These are phyloP conservation scores for Camelina laxa DNA, from an alignment of 345 rosid genomes.

Conservation along the genomic window DNA sequence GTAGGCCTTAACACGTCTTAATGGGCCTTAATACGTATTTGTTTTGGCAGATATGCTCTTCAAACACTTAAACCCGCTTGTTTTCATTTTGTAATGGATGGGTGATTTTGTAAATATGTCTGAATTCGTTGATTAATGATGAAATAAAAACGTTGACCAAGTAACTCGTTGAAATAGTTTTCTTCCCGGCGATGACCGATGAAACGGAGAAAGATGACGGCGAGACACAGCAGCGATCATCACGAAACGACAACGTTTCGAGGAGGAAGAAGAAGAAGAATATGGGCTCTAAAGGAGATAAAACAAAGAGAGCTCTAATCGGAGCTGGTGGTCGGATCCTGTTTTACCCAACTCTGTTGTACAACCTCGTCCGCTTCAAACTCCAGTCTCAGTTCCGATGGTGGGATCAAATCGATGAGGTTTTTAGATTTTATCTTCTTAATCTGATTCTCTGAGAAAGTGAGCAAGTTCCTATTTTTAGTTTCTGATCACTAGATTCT, in stretches of 20 bases:
- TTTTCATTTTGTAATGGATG: neutral
- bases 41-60: too few relatives aligned
- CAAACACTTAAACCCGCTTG: too few relatives aligned
- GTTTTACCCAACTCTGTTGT: slow-evolving; percentile 42
- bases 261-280: slow-evolving; percentile 19
- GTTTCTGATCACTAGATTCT: neutral
- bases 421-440: neutral
- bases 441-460: neutral
- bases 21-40: neutral
- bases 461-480: neutral
- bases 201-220: slow-evolving; percentile 25
- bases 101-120: slow-evolving; percentile 3
- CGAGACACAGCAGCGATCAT: slow-evolving; percentile 29
- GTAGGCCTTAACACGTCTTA: neutral
- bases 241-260: neutral
- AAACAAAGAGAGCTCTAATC: slow-evolving; percentile 42
- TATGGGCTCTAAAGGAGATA: neutral
- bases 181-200: slow-evolving; percentile 28
- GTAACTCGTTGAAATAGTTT: neutral
- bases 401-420: slow-evolving; percentile 49
- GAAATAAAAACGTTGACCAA: slow-evolving; percentile 5
- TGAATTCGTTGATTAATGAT: neutral
- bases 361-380: slow-evolving; percentile 42
- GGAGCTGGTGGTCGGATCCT: slow-evolving; percentile 46
- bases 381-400: slow-evolving; percentile 40